Evolutionary conservation across 345 rosid genomes (phyloP).

Genomic region (Sapria himalayana): DNA sequence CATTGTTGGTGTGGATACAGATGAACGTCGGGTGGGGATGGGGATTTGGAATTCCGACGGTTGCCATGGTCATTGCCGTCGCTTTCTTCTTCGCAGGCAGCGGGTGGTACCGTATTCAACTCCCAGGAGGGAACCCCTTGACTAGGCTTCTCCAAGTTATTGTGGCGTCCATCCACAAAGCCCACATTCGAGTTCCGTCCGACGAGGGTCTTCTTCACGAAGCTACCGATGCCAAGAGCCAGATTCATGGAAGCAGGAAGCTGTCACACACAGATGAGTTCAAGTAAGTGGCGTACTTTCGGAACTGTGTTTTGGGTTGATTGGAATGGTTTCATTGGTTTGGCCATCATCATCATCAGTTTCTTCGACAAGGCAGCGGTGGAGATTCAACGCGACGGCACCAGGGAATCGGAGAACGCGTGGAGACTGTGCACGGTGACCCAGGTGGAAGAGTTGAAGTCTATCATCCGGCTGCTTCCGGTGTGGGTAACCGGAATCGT

Average conservation of each 20-base stretch:
- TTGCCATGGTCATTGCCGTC: constrained; percentile 61
- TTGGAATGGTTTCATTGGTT: not conserved
- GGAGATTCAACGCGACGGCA: constrained; percentile 25
- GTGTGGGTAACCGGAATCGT: constrained; percentile 85
- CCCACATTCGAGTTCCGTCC: constrained; percentile 36
- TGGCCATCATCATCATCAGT: constrained; percentile 13
- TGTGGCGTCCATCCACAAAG: constrained; percentile 57
- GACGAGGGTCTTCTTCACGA: constrained; percentile 59
- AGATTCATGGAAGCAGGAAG: constrained; percentile 67
- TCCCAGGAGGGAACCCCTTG: constrained; percentile 83
- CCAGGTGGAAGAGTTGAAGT: constrained; percentile 81
- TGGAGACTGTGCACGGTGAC: constrained; percentile 88
- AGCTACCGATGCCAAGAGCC: constrained; percentile 37
- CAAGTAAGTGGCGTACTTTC: constrained; percentile 16
- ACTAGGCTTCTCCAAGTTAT: constrained; percentile 71
- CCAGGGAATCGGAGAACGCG: constrained; percentile 25
- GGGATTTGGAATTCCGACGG: constrained; percentile 90
- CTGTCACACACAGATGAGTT: constrained; percentile 53
- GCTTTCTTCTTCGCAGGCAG: constrained; percentile 64
- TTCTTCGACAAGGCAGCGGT: constrained; percentile 93
- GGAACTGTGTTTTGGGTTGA: not conserved
- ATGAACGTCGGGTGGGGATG: constrained; percentile 97
- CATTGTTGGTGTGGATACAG: constrained; percentile 81
- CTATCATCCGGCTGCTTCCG: constrained; percentile 55
- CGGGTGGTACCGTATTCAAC: constrained; percentile 43